Conservation (phyloP, 108 stramenopile genomes). For the Fragilaria crotonensis region DNA sequence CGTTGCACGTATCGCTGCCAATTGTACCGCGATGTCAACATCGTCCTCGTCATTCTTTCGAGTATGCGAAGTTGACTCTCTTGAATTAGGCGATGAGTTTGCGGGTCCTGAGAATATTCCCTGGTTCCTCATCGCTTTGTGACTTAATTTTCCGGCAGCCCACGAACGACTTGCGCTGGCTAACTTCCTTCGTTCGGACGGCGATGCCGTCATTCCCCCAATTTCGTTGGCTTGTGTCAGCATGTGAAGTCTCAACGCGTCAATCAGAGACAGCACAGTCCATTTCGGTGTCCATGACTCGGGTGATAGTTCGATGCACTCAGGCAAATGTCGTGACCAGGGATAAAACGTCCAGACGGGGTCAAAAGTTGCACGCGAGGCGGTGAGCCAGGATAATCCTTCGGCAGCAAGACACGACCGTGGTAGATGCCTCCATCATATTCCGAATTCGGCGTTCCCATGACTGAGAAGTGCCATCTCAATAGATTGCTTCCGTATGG, state of each 20-base stretch:
- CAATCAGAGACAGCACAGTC: conserved; percentile 60
- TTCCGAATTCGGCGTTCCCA: conserved; percentile 48
- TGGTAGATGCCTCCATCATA: conserved; percentile 84
- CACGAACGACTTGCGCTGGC: conserved; percentile 49
- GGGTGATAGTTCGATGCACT: conserved; percentile 82
- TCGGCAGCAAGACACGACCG: conserved; percentile 69
- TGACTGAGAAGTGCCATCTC: conserved; percentile 85
- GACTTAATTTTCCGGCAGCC: conserved; percentile 7
- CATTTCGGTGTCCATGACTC: conserved; percentile 87
- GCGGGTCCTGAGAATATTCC: background rate
- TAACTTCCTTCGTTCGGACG: conserved; percentile 26
- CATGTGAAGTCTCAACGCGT: conserved; percentile 79
- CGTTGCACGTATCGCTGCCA: background rate
- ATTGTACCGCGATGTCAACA: background rate
- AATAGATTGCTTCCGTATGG: conserved; percentile 67
- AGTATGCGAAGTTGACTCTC: background rate
- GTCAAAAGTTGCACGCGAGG: conserved; percentile 83
- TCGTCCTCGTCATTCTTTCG: background rate
- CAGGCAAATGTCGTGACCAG: conserved; percentile 71
- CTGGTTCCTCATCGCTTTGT: background rate
- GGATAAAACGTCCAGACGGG: conserved; percentile 73
- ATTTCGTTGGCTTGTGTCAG: conserved; percentile 74
- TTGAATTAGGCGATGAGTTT: background rate
- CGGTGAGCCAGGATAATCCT: conserved; percentile 79
- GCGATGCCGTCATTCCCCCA: conserved; percentile 50